phyloP scores from a whole-genome alignment of 2,329 filamentous ascomycete species.

The Sarocladiaceae sp. region DNA sequence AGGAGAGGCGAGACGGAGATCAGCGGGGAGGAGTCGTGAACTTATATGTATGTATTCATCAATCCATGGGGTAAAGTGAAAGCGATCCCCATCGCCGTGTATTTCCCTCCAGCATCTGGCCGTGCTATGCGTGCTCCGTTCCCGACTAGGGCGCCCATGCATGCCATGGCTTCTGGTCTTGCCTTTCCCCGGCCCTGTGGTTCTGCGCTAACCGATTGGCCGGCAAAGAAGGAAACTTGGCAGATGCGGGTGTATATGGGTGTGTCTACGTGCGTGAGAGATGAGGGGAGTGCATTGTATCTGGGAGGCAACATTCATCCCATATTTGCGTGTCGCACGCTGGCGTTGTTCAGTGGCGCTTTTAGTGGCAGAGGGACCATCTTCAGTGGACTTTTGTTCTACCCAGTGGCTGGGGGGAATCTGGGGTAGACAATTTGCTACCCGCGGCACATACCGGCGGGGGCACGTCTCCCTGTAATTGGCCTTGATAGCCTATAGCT shows the following conservation, averaged over 20 bases:
- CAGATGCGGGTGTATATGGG: not conserved
- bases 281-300: not conserved
- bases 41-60: not conserved
- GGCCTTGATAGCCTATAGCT: not conserved
- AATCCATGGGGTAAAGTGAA: not conserved
- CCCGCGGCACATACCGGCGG: not conserved
- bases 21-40: not conserved
- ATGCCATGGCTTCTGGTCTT: not conserved
- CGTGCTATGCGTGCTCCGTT: no score
- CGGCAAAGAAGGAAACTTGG: conserved; percentile 4
- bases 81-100: no score
- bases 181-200: not conserved
- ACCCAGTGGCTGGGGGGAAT: conserved; percentile 1
- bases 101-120: no score
- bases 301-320: not conserved
- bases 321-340: no score
- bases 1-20: not conserved
- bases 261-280: not conserved
- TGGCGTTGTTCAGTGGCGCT: no score
- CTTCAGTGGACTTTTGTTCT: no score
- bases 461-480: not conserved
- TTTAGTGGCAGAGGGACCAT: no score
- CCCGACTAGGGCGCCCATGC: not conserved
- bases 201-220: not conserved
- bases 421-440: not conserved